Evolutionary conservation across 495 filamentous ascomycete genomes (phyloP), one percentile per base, ranked within the genome.

Genomic region (Penicillium desertorum): DNA sequence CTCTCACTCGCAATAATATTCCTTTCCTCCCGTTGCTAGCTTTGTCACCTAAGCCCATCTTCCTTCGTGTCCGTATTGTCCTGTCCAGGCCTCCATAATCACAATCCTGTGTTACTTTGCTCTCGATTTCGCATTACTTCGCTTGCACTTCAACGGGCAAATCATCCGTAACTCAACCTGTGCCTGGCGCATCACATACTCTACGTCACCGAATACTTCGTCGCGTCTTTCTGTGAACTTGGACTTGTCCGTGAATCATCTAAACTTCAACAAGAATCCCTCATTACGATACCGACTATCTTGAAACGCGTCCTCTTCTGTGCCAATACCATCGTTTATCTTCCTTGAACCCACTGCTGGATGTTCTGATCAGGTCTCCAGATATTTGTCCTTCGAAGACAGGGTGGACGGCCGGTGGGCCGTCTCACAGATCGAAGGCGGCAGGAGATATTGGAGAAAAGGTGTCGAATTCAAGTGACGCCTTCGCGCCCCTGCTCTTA

Each of bases 341-440:
- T 23, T 22, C 14, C 16, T 25, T 23, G 23, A 56, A 49, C 22
- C 41, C 57, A 8, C 45, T 34, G 19, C 22, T 46, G 27, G 41
- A 71, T 69, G 61, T 55, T 45, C 62, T 64, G 55, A 60, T 2
- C 23, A 34, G 23, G 61, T 36, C 45, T 29, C 57, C 50, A 22
- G 54, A 60, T 59, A 61, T 51, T 58, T 64, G 61, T 53, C 61
- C 50, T 51, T 57, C 57, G 62, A 52, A 73, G 47, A 61, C 57
- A 53, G 65, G 67, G 76, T 71, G 69, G 76, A 76, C 76, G 76
- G 75, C 76, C 75, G 63, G 69, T 62, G 62, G 76, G 76, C 74
- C 76, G 75, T 77, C 75, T 72, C 72, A 65, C 67, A 69, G 50
- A 59, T 57, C 32, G 62, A 60, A 68, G 65, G 68, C 64, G 72